A percentile compares a stretch with the other conserved stretches of the same genome.
phyloP scores from a whole-genome alignment of 306 rosid genomes.

The Oemleria cerasiformis region DNA sequence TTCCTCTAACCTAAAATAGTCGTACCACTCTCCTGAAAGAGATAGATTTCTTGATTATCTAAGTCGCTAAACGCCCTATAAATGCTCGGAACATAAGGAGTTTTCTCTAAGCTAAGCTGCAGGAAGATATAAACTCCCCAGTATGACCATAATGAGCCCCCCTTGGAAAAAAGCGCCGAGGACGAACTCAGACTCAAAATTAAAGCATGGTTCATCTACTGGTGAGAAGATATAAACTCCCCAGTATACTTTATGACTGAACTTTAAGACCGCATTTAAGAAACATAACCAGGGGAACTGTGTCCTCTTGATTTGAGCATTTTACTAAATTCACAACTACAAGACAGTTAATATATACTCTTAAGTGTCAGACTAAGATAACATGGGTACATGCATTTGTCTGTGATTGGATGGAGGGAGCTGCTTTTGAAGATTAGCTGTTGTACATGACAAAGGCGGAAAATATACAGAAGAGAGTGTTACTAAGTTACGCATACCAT shows the following conservation, averaged over 20 bases:
- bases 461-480: conserved; percentile 13
- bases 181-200: not conserved
- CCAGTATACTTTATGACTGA: not conserved
- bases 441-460: conserved; percentile 1
- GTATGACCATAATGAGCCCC: no score
- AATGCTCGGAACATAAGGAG: no score
- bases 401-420: not conserved
- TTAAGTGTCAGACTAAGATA: not conserved
- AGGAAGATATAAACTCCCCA: no score
- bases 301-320: not conserved
- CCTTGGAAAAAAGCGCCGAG: no score
- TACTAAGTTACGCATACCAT: conserved; percentile 48
- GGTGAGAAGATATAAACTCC: not conserved
- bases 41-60: no score
- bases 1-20: no score
- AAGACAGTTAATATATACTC: not conserved
- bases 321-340: no score
- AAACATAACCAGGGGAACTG: not conserved
- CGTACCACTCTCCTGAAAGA: no score
- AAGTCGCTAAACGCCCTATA: no score
- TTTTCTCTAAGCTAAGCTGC: no score
- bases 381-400: not conserved
- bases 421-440: not conserved
- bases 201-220: not conserved
- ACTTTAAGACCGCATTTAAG: not conserved